Evolutionary conservation across 176 grass and related monocot genomes (phyloP).

Genomic region (Microstegium vimineum): DNA sequence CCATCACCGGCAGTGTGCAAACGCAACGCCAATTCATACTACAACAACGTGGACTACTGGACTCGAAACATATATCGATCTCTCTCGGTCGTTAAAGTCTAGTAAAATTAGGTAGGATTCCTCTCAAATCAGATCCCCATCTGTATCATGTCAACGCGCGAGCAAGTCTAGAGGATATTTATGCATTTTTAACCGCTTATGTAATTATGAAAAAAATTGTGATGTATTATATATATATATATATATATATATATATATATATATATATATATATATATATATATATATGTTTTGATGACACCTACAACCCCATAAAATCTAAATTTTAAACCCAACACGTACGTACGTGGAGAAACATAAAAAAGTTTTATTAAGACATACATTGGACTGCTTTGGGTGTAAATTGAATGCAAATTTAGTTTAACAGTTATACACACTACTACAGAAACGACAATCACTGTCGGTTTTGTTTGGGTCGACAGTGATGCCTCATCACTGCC

Average conservation of each 20-base stretch:
- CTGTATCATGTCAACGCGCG: neutral
- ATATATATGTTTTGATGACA: neutral
- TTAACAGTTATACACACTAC: rapidly evolving
- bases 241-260: too few relatives aligned
- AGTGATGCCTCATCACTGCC: too few relatives aligned
- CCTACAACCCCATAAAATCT: too few relatives aligned
- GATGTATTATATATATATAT: too few relatives aligned
- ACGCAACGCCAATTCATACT: neutral
- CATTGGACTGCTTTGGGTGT: neutral
- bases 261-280: too few relatives aligned
- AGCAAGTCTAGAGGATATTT: neutral
- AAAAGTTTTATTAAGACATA: too few relatives aligned
- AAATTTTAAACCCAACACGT: too few relatives aligned
- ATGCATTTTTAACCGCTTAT: neutral
- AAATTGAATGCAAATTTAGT: neutral
- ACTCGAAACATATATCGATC: neutral
- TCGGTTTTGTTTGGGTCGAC: too few relatives aligned
- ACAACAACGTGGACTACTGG: neutral
- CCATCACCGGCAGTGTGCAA: neutral
- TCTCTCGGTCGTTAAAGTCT: neutral
- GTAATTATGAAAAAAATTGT: too few relatives aligned
- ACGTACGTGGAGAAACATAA: too few relatives aligned
- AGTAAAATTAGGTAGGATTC: neutral
- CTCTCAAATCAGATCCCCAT: neutral
- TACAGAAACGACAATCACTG: too few relatives aligned